Evolutionary conservation across 2,329 filamentous ascomycete genomes (phyloP).

Genomic region (Fusarium devonianum): DNA sequence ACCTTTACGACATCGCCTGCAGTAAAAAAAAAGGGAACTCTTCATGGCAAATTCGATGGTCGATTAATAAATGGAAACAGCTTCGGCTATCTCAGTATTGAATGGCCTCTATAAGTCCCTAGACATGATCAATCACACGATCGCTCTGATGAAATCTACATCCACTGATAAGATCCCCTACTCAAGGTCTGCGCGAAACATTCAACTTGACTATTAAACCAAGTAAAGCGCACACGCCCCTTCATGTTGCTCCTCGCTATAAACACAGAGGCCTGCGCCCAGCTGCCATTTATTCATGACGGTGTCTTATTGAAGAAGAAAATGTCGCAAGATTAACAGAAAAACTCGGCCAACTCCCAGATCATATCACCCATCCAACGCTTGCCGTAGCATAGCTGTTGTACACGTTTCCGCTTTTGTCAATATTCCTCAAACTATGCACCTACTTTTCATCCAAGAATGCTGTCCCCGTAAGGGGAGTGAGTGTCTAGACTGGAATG

Average conservation of each 20-base stretch:
- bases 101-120: too few species aligned
- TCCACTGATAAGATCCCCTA: background rate
- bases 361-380: conserved; percentile 22
- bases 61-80: too few species aligned
- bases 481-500: conserved; percentile 25
- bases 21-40: background rate
- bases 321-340: conserved; percentile 5
- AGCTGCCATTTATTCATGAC: conserved; percentile 28
- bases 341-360: conserved; percentile 37
- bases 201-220: background rate
- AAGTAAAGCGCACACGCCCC: conserved; percentile 14
- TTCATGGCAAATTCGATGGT: background rate
- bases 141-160: too few species aligned
- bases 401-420: conserved; percentile 33
- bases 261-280: conserved; percentile 35
- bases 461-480: background rate
- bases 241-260: conserved; percentile 13
- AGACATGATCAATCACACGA: too few species aligned
- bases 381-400: conserved; percentile 20
- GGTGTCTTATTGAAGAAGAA: conserved; percentile 28
- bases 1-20: conserved; percentile 28
- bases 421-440: conserved; percentile 21
- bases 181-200: background rate
- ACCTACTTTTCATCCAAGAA: conserved; percentile 11
- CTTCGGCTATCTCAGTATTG: too few species aligned